Percentiles rank a stretch among this genome's conserved stretches.
Conservation (phyloP, 441 rosid species). For the Gossypium gossypioides region DNA sequence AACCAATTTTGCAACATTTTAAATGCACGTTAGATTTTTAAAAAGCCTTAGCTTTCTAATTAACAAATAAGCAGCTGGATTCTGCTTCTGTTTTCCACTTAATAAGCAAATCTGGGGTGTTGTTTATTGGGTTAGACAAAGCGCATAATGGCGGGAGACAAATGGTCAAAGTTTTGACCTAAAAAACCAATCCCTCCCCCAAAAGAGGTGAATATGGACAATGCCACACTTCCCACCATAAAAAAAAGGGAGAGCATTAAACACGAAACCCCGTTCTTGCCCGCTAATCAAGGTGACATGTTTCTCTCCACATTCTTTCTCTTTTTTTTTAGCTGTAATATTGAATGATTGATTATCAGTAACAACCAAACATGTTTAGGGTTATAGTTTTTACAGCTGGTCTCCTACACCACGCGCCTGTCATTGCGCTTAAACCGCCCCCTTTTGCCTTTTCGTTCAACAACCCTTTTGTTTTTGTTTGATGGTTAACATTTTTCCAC, state of each 20-base stretch:
- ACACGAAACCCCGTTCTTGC: slow-evolving; percentile 16
- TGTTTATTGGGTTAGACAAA: slow-evolving; percentile 16
- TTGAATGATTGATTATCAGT: slow-evolving; percentile 4
- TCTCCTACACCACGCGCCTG: slow-evolving; percentile 18
- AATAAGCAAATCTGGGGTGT: not conserved
- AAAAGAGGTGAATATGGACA: slow-evolving; percentile 14
- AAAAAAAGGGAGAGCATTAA: slow-evolving; percentile 10
- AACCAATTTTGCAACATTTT: too few species aligned
- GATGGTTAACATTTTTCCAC: not conserved
- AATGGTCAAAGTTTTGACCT: slow-evolving; percentile 26
- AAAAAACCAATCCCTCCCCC: slow-evolving; percentile 2
- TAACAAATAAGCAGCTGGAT: not conserved
- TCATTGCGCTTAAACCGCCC: slow-evolving; percentile 15
- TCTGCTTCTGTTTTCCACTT: not conserved
- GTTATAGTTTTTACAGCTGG: slow-evolving; percentile 16
- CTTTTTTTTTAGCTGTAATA: not conserved
- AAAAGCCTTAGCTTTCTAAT: not conserved
- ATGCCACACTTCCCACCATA: not conserved
- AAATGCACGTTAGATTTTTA: too few species aligned
- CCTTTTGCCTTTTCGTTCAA: not conserved
- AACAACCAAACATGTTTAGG: not conserved
- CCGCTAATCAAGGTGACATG: slow-evolving; percentile 45
- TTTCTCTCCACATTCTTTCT: slow-evolving; percentile 20
- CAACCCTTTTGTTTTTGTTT: not conserved
- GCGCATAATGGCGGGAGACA: slow-evolving; percentile 17